phyloP scores from a whole-genome alignment of 768 basidiomycete genomes.

The Naematelia aurantialba region DNA sequence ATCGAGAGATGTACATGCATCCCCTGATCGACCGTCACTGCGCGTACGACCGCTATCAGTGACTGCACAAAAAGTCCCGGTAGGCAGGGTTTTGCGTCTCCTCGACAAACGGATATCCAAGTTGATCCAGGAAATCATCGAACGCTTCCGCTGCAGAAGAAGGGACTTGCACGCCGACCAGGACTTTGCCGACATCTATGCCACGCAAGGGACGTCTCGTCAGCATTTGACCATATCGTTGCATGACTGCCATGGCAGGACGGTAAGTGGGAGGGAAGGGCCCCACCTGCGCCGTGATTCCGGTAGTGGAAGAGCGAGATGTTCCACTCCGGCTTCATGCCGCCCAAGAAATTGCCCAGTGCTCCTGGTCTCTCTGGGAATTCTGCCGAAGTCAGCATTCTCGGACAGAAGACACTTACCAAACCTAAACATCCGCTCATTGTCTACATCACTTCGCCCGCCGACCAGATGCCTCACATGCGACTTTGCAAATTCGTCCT shows the following conservation, averaged over 20 bases:
- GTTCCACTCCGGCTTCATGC: constrained; percentile 81
- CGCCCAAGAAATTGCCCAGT: constrained; percentile 80
- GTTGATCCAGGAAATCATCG: constrained; percentile 65
- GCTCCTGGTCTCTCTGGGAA: constrained; percentile 95
- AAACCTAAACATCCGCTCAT: constrained; percentile 89
- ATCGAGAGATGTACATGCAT: too few relatives aligned
- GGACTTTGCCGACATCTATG: constrained; percentile 81
- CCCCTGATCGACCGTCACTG: too few relatives aligned
- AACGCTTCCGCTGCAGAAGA: constrained; percentile 64
- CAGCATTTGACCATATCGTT: not conserved
- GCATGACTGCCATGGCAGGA: not conserved
- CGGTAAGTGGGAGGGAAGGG: not conserved
- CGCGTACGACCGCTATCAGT: not conserved
- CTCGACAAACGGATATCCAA: constrained; percentile 86
- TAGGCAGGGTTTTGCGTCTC: constrained; percentile 88
- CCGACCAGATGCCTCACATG: constrained; percentile 95
- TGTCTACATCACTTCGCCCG: constrained; percentile 67
- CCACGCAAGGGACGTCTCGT: not conserved
- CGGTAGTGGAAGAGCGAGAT: constrained; percentile 96
- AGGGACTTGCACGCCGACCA: constrained; percentile 91
- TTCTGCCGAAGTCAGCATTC: constrained; percentile 56
- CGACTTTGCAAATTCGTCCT: constrained; percentile 91
- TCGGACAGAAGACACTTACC: constrained; percentile 57
- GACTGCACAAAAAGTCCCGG: constrained; percentile 51
- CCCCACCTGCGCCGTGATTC: constrained; percentile 90